Evolutionary conservation across 2,329 filamentous ascomycete species (phyloP).

Genomic region (Leptographium lundbergii): DNA sequence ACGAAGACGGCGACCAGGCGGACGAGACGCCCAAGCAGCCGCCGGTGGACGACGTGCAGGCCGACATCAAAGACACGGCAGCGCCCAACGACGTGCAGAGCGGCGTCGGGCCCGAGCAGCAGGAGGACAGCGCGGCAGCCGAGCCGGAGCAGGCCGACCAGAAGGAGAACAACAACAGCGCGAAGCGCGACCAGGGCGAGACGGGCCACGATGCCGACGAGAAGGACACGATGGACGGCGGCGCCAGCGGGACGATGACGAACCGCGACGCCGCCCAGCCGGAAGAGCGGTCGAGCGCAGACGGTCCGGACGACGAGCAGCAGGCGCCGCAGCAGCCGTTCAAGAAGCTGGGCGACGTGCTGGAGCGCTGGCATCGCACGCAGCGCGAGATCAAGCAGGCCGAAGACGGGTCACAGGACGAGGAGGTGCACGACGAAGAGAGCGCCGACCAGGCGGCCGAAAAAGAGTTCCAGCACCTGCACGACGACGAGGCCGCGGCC

Average conservation of each 20-base stretch:
- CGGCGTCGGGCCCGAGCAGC: conserved; percentile 51
- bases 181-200: conserved; percentile 54
- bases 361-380: conserved; percentile 86
- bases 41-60: conserved; percentile 27
- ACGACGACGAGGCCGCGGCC: conserved; percentile 67
- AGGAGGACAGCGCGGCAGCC: conserved; percentile 36
- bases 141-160: conserved; percentile 6
- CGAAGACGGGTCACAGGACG: conserved; percentile 37
- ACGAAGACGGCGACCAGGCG: conserved; percentile 41
- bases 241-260: conserved; percentile 46
- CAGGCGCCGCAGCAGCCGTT: conserved; percentile 52
- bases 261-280: conserved; percentile 23
- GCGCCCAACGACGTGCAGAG: conserved; percentile 52
- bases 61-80: conserved; percentile 46
- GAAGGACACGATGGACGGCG: conserved; percentile 38
- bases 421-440: conserved; percentile 12
- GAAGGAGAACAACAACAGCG: conserved; percentile 37
- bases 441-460: conserved; percentile 57
- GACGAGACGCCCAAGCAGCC: conserved; percentile 25
- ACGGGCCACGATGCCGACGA: conserved; percentile 54
- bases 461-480: conserved; percentile 87
- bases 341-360: conserved; percentile 84
- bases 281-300: conserved; percentile 22
- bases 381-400: conserved; percentile 64
- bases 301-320: conserved; percentile 6